Conservation (phyloP, 768 basidiomycete species). For the Lactarius evosmus region DNA sequence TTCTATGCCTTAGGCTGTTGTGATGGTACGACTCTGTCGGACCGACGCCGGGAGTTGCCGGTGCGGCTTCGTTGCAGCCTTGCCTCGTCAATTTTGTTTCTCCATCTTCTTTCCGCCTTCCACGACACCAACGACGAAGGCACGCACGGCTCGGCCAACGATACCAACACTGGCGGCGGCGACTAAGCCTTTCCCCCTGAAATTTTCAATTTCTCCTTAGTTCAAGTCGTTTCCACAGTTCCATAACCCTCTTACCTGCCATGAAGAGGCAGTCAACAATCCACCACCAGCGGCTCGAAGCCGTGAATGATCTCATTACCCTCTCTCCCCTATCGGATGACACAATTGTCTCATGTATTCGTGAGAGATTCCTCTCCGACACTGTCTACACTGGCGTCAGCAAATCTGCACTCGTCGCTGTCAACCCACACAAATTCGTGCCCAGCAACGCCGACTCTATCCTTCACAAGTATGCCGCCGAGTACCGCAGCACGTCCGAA, state of each 20-base stretch:
- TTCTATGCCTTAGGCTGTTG: no score
- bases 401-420: constrained; percentile 68
- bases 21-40: neutral
- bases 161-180: constrained; percentile 2
- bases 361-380: constrained; percentile 85
- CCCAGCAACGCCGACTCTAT: constrained; percentile 78
- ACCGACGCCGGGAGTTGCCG: constrained; percentile 19
- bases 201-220: constrained; percentile 1
- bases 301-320: constrained; percentile 62
- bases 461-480: constrained; percentile 80
- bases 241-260: constrained; percentile 24
- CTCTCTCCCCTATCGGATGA: constrained; percentile 76
- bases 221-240: constrained; percentile 10
- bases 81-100: neutral
- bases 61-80: neutral
- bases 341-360: constrained; percentile 76
- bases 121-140: constrained; percentile 17
- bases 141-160: constrained; percentile 4
- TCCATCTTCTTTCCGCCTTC: constrained; percentile 1
- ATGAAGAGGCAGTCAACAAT: constrained; percentile 49
- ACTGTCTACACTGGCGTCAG: constrained; percentile 75
- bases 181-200: neutral
- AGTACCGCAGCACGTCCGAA: constrained; percentile 73
- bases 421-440: constrained; percentile 94
- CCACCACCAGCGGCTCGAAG: constrained; percentile 69